phyloP scores from a whole-genome alignment of 768 basidiomycete species.

The Lactarius sanguifluus region DNA sequence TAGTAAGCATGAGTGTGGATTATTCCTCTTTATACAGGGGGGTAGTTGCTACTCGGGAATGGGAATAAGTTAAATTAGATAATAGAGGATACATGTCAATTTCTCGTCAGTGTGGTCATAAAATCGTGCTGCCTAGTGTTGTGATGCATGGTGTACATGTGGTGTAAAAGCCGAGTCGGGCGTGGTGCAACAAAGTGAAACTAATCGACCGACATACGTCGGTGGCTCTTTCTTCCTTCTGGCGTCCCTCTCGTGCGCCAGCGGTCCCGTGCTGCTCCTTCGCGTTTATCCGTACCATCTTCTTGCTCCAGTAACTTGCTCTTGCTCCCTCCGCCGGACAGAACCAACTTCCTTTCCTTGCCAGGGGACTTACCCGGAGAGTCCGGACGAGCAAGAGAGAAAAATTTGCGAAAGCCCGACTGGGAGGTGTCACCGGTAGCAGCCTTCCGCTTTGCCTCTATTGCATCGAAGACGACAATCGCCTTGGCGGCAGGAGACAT shows the following conservation, averaged over 20 bases:
- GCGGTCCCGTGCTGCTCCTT: constrained; percentile 21
- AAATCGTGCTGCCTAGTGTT: not conserved
- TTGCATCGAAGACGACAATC: constrained; percentile 58
- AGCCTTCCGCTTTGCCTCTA: constrained; percentile 47
- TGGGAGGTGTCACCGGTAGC: constrained; percentile 31
- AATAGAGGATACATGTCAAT: constrained; percentile 7
- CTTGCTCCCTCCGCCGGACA: constrained; percentile 14
- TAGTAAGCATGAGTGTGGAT: constrained; percentile 6
- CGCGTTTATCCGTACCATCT: constrained; percentile 14
- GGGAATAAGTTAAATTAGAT: constrained; percentile 4
- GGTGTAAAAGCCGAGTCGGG: not conserved
- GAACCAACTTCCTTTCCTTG: constrained; percentile 3
- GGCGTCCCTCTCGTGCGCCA: constrained; percentile 20
- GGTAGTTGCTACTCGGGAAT: not conserved
- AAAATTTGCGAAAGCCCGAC: constrained; percentile 32
- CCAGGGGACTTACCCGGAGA: constrained; percentile 20
- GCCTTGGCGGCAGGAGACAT: constrained; percentile 58
- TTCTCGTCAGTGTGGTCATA: constrained; percentile 4
- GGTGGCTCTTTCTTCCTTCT: constrained; percentile 21
- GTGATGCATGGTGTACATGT: constrained; percentile 1
- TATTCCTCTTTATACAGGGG: constrained; percentile 1
- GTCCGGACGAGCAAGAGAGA: constrained; percentile 29
- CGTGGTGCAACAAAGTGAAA: not conserved
- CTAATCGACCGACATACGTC: constrained; percentile 28
- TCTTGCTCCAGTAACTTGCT: constrained; percentile 23